Evolutionary conservation across 1,139 yeast species (phyloP).

Genomic region (Suhomyces kunorum): DNA sequence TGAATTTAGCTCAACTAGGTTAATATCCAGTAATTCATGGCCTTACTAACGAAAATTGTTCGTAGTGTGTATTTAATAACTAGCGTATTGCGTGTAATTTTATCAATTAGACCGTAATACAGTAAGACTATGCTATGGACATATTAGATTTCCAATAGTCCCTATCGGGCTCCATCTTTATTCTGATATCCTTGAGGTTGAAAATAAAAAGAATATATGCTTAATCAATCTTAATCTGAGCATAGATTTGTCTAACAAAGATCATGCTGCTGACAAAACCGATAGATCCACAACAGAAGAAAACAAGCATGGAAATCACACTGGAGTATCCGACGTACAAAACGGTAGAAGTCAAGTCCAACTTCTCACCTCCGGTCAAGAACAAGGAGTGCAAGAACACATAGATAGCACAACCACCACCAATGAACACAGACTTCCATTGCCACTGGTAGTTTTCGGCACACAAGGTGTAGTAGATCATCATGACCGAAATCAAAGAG

Average conservation of each 20-base stretch:
- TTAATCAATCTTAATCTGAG: conserved; percentile 80
- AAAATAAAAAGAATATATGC: not conserved
- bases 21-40: too few relatives aligned
- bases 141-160: not conserved
- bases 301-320: conserved; percentile 68
- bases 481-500: conserved; percentile 73
- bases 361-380: conserved; percentile 61
- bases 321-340: conserved; percentile 85
- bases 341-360: conserved; percentile 74
- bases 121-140: not conserved
- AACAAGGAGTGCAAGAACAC: conserved; percentile 81
- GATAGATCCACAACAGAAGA: conserved; percentile 83
- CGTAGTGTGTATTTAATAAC: too few relatives aligned
- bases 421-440: conserved; percentile 86
- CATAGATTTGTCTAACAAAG: conserved; percentile 78
- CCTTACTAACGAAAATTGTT: too few relatives aligned
- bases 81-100: too few relatives aligned
- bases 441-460: conserved; percentile 96
- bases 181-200: not conserved
- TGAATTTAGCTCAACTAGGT: too few relatives aligned
- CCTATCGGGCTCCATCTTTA: not conserved
- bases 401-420: conserved; percentile 88
- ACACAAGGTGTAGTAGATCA: conserved; percentile 83
- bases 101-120: too few relatives aligned
- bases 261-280: conserved; percentile 78